Evolutionary conservation across 2,329 filamentous ascomycete genomes (phyloP).

Genomic region (Colletotrichum tanaceti): DNA sequence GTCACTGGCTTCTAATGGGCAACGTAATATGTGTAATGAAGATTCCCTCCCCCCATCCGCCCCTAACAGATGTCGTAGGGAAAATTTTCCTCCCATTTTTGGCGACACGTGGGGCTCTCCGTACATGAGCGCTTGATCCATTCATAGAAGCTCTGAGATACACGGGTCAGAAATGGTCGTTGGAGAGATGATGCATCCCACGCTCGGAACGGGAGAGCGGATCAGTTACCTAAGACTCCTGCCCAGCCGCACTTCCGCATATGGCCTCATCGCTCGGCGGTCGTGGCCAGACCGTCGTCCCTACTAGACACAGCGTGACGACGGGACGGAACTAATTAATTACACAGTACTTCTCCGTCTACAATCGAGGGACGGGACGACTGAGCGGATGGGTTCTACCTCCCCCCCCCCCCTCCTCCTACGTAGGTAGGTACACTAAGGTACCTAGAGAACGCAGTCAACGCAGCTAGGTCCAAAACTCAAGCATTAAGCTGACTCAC

Average conservation of each 20-base stretch:
- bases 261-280: constrained; percentile 14
- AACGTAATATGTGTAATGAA: too few species aligned
- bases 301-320: not conserved
- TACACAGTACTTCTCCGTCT: constrained; percentile 11
- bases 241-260: constrained; percentile 20
- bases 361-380: not conserved
- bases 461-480: not conserved
- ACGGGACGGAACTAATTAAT: not conserved
- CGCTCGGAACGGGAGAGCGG: constrained; percentile 26
- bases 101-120: constrained; percentile 9
- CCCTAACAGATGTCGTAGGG: constrained; percentile 24
- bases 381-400: constrained; percentile 17
- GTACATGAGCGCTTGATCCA: constrained; percentile 10
- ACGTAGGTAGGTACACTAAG: too few species aligned
- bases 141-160: not conserved
- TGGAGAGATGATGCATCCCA: constrained; percentile 10
- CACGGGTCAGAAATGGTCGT: not conserved
- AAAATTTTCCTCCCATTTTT: constrained; percentile 3
- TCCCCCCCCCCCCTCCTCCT: not conserved
- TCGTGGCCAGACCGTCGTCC: not conserved
- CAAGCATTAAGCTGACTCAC: constrained; percentile 17
- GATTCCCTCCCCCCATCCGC: too few species aligned
- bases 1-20: too few species aligned
- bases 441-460: not conserved
- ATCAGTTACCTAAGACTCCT: constrained; percentile 30